A percentile compares a stretch with the other conserved stretches of the same genome.
Conservation (phyloP, 805 yeast species). For the Candida broadrunensis region DNA sequence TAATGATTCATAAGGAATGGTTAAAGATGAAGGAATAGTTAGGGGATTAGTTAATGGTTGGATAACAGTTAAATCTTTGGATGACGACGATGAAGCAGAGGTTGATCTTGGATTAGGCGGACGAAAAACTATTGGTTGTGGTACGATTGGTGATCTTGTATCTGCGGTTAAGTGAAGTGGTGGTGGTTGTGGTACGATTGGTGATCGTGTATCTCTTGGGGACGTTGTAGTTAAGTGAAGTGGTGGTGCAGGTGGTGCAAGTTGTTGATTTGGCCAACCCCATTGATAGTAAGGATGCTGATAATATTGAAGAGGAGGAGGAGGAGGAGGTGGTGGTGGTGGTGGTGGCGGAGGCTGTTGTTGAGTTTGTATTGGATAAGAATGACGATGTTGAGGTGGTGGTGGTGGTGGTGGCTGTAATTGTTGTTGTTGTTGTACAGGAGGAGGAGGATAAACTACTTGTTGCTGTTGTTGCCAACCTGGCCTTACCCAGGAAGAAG, state of each 20-base stretch:
- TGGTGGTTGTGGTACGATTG: not conserved
- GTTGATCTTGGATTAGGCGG: too few relatives aligned
- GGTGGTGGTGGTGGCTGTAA: conserved; percentile 4
- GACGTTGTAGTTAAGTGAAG: not conserved
- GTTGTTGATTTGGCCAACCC: not conserved
- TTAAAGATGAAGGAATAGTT: too few relatives aligned
- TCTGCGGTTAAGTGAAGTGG: too few relatives aligned
- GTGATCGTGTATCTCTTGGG: not conserved
- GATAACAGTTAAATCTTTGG: too few relatives aligned
- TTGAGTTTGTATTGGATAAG: conserved; percentile 2
- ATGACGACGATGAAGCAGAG: too few relatives aligned
- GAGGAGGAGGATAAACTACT: conserved; percentile 2
- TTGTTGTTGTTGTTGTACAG: conserved; percentile 3
- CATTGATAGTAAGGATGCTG: not conserved
- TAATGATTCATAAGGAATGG: not conserved
- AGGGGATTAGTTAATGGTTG: too few relatives aligned
- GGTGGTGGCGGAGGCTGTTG: conserved; percentile 2
- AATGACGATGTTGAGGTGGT: conserved; percentile 1
- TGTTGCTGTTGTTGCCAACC: conserved; percentile 5
- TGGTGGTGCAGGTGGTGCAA: conserved; percentile 2
- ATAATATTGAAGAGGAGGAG: not conserved
- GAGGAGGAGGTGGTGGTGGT: conserved; percentile 3
- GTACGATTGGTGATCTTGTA: too few relatives aligned
- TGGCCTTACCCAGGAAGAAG: not conserved
- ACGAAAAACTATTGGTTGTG: too few relatives aligned